phyloP scores from a whole-genome alignment of 805 yeast genomes.

The Starmerella lactis-condensi region DNA sequence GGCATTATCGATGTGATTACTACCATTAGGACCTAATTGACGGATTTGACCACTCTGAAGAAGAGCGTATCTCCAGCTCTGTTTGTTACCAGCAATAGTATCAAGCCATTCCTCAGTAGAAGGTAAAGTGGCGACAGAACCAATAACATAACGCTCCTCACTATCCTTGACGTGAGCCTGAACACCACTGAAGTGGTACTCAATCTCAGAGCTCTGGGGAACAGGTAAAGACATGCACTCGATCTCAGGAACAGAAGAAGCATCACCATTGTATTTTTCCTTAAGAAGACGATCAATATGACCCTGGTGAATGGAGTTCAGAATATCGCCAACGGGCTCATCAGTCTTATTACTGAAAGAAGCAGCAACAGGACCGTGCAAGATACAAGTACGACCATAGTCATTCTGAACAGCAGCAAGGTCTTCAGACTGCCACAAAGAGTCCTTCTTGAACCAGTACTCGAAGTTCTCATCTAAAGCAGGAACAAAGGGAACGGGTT shows the following conservation, averaged over 20 bases:
- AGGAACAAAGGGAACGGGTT: constrained; percentile 97
- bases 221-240: constrained; percentile 68
- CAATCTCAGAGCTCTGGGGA: constrained; percentile 20
- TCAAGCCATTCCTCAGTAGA: constrained; percentile 48
- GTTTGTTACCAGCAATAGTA: constrained; percentile 57
- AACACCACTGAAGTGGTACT: constrained; percentile 15
- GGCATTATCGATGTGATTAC: constrained; percentile 62
- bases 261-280: constrained; percentile 56
- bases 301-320: constrained; percentile 79
- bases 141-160: constrained; percentile 24
- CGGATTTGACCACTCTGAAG: constrained; percentile 60
- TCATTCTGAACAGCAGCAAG: constrained; percentile 91
- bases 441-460: constrained; percentile 93
- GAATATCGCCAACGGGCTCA: constrained; percentile 80
- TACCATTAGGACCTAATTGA: constrained; percentile 35
- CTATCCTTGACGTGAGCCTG: constrained; percentile 13
- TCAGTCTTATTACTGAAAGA: constrained; percentile 69
- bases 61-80: constrained; percentile 85
- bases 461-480: constrained; percentile 86
- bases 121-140: constrained; percentile 19
- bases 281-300: constrained; percentile 47
- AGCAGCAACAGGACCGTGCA: constrained; percentile 98
- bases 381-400: constrained; percentile 96
- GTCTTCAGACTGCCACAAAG: constrained; percentile 97
- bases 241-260: constrained; percentile 58